Evolutionary conservation across 257 asterid species (phyloP), one percentile per base, ranked within the genome.

Genomic region (Solanum chmielewskii): DNA sequence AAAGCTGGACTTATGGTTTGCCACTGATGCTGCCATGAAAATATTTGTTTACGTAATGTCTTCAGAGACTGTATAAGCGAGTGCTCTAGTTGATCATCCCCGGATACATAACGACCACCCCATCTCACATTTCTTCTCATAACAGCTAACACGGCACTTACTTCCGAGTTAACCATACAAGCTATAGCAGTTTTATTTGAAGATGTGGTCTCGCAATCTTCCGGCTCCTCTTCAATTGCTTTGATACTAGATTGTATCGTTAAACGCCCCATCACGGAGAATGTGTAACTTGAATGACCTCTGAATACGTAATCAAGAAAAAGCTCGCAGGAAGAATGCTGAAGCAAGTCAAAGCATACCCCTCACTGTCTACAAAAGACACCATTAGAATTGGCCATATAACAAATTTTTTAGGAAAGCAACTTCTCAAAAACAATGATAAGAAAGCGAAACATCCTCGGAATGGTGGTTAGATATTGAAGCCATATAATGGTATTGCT

Each of bases 41-140:
- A 97, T 87, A 97, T 94, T 88, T 94, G 96, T 87, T 89, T 95
- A 87, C 97, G 90, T 91, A 95, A 88, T 33, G 94, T 91, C 93
- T 95, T 97, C 87, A 97, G 95, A 68, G 98, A 90, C 88, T 94
- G 98, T 87, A 97, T 95, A 83, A 94, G 98, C 68, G 98, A 90
- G 92, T 97, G 98, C 90, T 97, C 98, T 91, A 95, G 91, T 88
- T 94, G 99, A 91, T 97, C 98, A 90, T 97, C 98, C 4, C 98
- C 98, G 2, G 98, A 92, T 88, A 93, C 98, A 91, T 94, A 97
- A 73, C 98, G 98, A 86, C 98, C 98, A 86, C 98, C 98, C 99
- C 98, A 95, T 87, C 99, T 93, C 93, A 93, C 98, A 78, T 95
- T 97, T 92, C 98, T 94, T 92, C 98, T 97, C 98, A 97, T 97